phyloP scores from a whole-genome alignment of 768 basidiomycete species.

The Mycena sanguinolenta region DNA sequence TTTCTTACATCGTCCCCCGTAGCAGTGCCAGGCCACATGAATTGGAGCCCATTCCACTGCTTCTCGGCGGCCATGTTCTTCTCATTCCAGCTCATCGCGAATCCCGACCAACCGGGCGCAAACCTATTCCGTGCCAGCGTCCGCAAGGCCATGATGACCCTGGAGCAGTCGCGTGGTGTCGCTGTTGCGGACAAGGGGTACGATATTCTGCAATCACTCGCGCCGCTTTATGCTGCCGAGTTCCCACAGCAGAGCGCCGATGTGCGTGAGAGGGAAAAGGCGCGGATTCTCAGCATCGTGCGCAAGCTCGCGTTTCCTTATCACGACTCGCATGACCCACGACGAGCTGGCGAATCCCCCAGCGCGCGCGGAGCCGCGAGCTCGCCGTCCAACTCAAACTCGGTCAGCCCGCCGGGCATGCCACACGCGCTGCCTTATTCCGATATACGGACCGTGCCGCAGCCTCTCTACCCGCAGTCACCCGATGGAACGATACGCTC shows the following conservation, averaged over 20 bases:
- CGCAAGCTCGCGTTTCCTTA: slow-evolving; percentile 87
- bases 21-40: slow-evolving; percentile 86
- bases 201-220: slow-evolving; percentile 77
- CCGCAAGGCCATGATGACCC: slow-evolving; percentile 72
- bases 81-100: slow-evolving; percentile 88
- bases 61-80: slow-evolving; percentile 93
- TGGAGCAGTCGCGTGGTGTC: slow-evolving; percentile 75
- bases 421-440: slow-evolving; percentile 54
- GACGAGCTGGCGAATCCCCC: slow-evolving; percentile 64
- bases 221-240: slow-evolving; percentile 79
- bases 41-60: slow-evolving; percentile 86
- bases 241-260: slow-evolving; percentile 64
- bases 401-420: slow-evolving; percentile 67
- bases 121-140: slow-evolving; percentile 83
- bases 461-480: slow-evolving; percentile 36
- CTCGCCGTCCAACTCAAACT: slow-evolving; percentile 71
- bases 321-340: slow-evolving; percentile 73
- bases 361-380: slow-evolving; percentile 59
- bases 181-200: slow-evolving; percentile 82
- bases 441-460: slow-evolving; percentile 49
- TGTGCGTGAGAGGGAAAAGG: slow-evolving; percentile 70
- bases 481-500: slow-evolving; percentile 38
- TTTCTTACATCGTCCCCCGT: slow-evolving; percentile 77
- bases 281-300: slow-evolving; percentile 73
- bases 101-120: slow-evolving; percentile 85